Evolutionary conservation across 805 yeast species (phyloP), one percentile per base, ranked within the genome.

Genomic region (Spathaspora gorwiae): DNA sequence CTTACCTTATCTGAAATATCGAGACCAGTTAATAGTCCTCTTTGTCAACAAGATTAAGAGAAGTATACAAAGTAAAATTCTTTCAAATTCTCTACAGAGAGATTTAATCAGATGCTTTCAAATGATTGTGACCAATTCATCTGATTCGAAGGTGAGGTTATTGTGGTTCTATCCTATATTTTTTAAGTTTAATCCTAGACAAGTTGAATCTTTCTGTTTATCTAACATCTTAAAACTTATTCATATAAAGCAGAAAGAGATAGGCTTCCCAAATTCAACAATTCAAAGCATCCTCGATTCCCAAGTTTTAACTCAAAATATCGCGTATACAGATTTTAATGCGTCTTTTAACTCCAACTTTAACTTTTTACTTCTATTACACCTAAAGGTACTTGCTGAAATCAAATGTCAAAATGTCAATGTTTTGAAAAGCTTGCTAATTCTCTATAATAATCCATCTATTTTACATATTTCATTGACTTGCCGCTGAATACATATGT

Each of bases 401-500:
- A 13, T 35, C 15, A 40, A 41, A 10, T 41, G 29, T 39, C 35
- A 32, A 14, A 14, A 45, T 10, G 41, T 38, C 14, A 5, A 40
- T 6, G 11, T 47, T 13, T 36, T 46, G 8, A 46, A 43, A 29
- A 42, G 47, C 31, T 24, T 48, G 32, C 29, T 46, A 24, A 35
- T 46, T 26, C 35, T 37, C 36, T 24, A 45, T 35, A 41, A 45
- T 14, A 39, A 44, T 11, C 49, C 49, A 24, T 2, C 44, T 44
- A 46, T 40, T 54, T 53, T 30, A 83, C 52, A 36, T 76, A 72
- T 62, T 75, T 83, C 42, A 88, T 83, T 0, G 95, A 92, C 43
- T 78, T 74, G 48, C 76, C 84, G 40, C 84, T 76, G 54, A 86
- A 78, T 5, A 85, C 72, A 64, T 90, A 90, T 8, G 90, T 83